Evolutionary conservation across 495 filamentous ascomycete genomes (phyloP), one percentile per base, ranked within the genome.

Genomic region (Aspergillus bridgeri): DNA sequence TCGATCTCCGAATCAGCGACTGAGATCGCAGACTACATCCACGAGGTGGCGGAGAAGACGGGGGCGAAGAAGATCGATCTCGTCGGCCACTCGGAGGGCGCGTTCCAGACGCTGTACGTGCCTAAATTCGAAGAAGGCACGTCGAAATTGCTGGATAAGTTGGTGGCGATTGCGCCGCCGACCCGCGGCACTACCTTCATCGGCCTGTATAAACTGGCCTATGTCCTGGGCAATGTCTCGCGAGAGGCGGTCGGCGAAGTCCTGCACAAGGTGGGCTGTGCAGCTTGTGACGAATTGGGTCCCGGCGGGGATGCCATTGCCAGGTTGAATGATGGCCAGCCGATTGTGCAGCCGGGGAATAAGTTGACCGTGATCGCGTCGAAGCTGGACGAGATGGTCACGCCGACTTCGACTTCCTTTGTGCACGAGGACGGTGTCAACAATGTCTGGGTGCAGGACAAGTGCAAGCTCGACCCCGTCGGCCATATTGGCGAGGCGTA

Each of bases 21-120:
- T 17, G 74, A 83, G 38, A 80, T 83, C 54, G 81, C 80, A 4
- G 61, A 55, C 2, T 83, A 79, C 61, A 73, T 83, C 60, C 64
- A 60, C 17, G 66, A 77, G 43, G 76, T 83, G 0, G 48, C 61
- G 17, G 45, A 67, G 6, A 67, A 71, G 51, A 79, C 79, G 3
- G 75, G 75, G 21, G 74, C 75, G 8, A 24, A 43, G 46, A 79
- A 80, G 56, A 64, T 83, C 27, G 74, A 82, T 53, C 61, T 83
- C 0, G 78, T 83, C 44, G 81, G 81, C 13, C 80, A 83, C 60
- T 82, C 79, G 25, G 81, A 83, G 63, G 81, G 81, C 53, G 81
- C 71, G 3, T 78, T 81, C 58, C 78, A 80, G 52, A 51, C 74
- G 0, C 65, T 83, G 6, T 82, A 82, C 61, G 79, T 81, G 6